A percentile compares a stretch with the other conserved stretches of the same genome.
Conservation (phyloP, 1,284 basidiomycete species). For the Waitea zeae region DNA sequence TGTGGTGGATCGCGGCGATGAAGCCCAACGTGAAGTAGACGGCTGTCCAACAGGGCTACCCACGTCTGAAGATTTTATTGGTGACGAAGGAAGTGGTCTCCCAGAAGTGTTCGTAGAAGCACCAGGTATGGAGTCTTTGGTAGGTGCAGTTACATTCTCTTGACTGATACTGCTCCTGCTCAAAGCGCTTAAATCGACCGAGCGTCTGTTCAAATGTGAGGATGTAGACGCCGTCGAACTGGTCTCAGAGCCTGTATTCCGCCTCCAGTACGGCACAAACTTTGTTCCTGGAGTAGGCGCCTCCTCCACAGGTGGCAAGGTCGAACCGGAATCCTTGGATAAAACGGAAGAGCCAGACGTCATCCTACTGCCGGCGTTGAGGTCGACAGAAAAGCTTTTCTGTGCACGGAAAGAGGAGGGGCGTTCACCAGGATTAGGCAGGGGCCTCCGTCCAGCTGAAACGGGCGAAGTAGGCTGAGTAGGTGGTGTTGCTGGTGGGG, state of each 20-base stretch:
- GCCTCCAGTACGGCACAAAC: conserved; percentile 15
- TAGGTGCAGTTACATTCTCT: background rate
- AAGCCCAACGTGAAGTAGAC: no score
- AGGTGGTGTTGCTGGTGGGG: no score
- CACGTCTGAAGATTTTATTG: background rate
- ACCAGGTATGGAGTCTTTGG: background rate
- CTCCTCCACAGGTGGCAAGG: background rate
- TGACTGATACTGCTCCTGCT: background rate
- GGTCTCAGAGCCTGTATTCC: conserved; percentile 1
- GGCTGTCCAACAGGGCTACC: no score
- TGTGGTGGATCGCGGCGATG: background rate
- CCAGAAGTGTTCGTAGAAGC: background rate
- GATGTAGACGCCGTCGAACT: background rate
- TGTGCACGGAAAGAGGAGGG: background rate
- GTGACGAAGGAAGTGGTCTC: background rate
- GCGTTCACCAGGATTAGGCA: no score
- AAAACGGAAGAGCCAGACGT: background rate
- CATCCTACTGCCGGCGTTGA: background rate
- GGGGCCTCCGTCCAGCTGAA: no score
- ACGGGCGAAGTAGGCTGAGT: no score
- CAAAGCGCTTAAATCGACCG: background rate
- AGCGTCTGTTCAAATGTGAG: background rate
- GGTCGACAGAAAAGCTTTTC: background rate
- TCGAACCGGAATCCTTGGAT: background rate
- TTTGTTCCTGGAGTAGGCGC: conserved; percentile 9